A percentile compares a stretch with the other conserved stretches of the same genome.
These are phyloP conservation scores for Pichia inconspicua DNA, from an alignment of 1,139 yeast genomes.

Conservation along the genomic window DNA sequence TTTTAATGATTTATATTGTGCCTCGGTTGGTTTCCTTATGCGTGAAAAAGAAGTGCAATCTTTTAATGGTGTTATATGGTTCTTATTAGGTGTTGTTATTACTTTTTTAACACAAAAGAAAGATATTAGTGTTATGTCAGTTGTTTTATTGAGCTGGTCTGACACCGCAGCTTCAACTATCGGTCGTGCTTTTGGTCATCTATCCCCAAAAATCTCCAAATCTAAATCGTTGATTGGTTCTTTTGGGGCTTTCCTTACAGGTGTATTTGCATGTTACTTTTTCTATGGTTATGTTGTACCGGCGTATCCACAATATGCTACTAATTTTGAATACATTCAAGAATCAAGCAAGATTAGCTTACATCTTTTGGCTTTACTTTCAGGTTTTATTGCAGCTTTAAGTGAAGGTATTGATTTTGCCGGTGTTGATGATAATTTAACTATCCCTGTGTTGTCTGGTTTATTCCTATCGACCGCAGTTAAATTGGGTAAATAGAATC, in stretches of 20 bases:
- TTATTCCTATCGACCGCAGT: constrained; percentile 7
- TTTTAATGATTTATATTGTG: constrained; percentile 59
- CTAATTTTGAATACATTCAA: constrained; percentile 54
- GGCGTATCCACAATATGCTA: constrained; percentile 38
- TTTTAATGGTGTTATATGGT: constrained; percentile 83
- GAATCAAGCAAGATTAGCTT: constrained; percentile 51
- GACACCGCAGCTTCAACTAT: constrained; percentile 95
- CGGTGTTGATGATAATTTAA: constrained; percentile 82
- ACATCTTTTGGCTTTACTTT: constrained; percentile 45
- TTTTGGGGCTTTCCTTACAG: constrained; percentile 73
- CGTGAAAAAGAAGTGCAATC: constrained; percentile 66
- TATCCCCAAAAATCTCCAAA: constrained; percentile 68
- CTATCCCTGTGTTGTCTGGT: constrained; percentile 60
- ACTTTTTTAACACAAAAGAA: constrained; percentile 68
- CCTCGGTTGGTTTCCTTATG: constrained; percentile 68
- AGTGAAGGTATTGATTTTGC: constrained; percentile 74
- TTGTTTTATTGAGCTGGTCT: constrained; percentile 85
- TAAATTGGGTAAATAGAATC: constrained; percentile 10
- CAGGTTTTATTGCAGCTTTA: constrained; percentile 76
- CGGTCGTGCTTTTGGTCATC: constrained; percentile 76
- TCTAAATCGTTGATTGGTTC: constrained; percentile 87
- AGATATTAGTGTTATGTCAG: constrained; percentile 71
- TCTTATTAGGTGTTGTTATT: constrained; percentile 65
- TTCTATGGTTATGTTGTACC: constrained; percentile 73
- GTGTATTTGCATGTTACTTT: constrained; percentile 54